Evolutionary conservation across 345 rosid species (phyloP).

Genomic region (Gossypium bickii): DNA sequence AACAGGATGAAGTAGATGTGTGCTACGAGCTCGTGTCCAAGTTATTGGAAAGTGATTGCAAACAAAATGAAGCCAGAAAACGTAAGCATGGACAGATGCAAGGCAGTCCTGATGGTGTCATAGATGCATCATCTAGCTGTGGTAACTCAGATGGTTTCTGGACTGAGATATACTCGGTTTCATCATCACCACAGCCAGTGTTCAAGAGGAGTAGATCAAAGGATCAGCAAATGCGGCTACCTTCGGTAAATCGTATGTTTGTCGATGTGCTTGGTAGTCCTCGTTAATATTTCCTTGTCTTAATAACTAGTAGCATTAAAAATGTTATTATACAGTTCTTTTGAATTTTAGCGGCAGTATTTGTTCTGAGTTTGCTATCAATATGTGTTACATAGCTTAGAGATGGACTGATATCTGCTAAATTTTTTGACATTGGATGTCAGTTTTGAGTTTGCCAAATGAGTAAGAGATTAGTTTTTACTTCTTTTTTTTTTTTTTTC

Average conservation of each 20-base stretch:
- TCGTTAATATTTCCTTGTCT: conserved; percentile 35
- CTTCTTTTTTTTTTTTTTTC: too few species aligned
- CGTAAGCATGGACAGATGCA: conserved; percentile 38
- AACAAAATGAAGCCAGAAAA: conserved; percentile 35
- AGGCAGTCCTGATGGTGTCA: conserved; percentile 50
- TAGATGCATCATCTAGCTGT: conserved; percentile 52
- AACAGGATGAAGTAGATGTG: conserved; percentile 53
- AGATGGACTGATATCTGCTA: conserved; percentile 5
- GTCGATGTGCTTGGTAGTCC: conserved; percentile 66
- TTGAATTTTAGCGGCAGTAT: conserved; percentile 16
- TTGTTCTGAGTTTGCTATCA: conserved; percentile 22
- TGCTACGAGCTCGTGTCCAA: conserved; percentile 57
- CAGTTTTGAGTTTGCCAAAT: neutral
- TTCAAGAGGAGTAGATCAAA: conserved; percentile 60
- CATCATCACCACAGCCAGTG: conserved; percentile 40
- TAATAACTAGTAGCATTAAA: conserved; percentile 20
- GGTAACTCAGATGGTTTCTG: conserved; percentile 68
- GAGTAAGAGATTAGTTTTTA: conserved; percentile 3
- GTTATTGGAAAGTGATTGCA: conserved; percentile 26
- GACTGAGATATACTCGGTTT: conserved; percentile 38
- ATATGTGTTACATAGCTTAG: conserved; percentile 18
- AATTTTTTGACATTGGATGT: neutral
- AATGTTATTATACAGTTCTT: conserved; percentile 21
- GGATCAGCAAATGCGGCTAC: conserved; percentile 63
- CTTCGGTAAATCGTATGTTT: conserved; percentile 52